Conservation (phyloP, 2,329 filamentous ascomycete genomes). For the Cordyceps cicadae region DNA sequence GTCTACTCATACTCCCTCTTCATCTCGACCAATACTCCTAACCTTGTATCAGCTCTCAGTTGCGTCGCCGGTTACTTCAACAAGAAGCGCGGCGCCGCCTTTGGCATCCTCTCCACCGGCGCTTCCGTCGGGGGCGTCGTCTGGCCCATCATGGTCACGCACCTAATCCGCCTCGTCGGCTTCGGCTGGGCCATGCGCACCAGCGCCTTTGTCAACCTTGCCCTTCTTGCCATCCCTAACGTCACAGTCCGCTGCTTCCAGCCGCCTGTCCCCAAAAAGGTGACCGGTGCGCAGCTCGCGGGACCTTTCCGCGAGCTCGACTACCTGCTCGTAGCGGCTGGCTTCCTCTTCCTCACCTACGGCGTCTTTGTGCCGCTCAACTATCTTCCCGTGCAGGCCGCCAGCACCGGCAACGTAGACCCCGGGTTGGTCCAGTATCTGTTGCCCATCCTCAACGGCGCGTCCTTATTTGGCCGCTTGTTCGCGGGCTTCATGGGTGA, state of each 20-base stretch:
- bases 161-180: slow-evolving; percentile 26
- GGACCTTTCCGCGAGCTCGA: slow-evolving; percentile 21
- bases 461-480: slow-evolving; percentile 19
- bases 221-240: slow-evolving; percentile 24
- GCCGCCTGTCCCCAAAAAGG: slow-evolving; percentile 15
- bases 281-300: slow-evolving; percentile 21
- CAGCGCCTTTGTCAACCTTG: slow-evolving; percentile 29
- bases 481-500: slow-evolving; percentile 19
- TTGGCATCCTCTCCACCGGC: slow-evolving; percentile 28
- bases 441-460: slow-evolving; percentile 20
- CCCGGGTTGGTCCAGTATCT: slow-evolving; percentile 16
- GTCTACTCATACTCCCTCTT: background rate
- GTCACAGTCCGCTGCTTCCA: slow-evolving; percentile 21
- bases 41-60: slow-evolving; percentile 19
- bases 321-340: slow-evolving; percentile 20
- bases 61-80: slow-evolving; percentile 27
- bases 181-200: slow-evolving; percentile 34
- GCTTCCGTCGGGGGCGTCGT: slow-evolving; percentile 31
- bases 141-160: slow-evolving; percentile 32
- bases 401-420: slow-evolving; percentile 15
- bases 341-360: slow-evolving; percentile 23
- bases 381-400: slow-evolving; percentile 19
- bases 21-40: background rate
- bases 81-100: slow-evolving; percentile 26
- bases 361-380: slow-evolving; percentile 27